These are phyloP conservation scores for Yarrowia alimentaria DNA, from an alignment of 805 yeast genomes.

Conservation along the genomic window DNA sequence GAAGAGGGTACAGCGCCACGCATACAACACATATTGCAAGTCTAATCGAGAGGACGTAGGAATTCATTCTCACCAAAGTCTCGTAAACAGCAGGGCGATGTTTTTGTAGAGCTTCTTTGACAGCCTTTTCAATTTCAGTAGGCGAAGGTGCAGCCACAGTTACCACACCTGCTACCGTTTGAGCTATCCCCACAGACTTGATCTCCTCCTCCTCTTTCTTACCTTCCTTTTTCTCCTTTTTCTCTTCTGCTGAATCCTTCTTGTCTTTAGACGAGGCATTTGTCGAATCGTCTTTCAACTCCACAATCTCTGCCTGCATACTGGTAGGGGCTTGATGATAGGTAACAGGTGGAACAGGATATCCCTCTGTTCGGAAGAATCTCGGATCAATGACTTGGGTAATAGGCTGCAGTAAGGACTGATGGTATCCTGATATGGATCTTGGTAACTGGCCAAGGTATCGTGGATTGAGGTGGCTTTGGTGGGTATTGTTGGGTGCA, in stretches of 20 bases:
- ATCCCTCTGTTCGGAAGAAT: conserved; percentile 1
- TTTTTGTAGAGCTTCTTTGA: conserved; percentile 1
- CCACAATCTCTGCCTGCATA: conserved; percentile 11
- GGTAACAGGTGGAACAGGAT: conserved; percentile 3
- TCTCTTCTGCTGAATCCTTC: no score
- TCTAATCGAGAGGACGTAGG: conserved; percentile 6
- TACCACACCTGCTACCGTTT: no score
- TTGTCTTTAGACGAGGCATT: not conserved
- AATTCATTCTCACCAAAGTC: conserved; percentile 15
- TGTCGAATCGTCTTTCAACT: conserved; percentile 4
- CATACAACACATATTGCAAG: conserved; percentile 9
- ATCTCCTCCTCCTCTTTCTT: not conserved
- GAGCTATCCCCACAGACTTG: no score
- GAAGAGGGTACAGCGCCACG: conserved; percentile 4
- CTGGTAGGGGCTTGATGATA: conserved; percentile 1
- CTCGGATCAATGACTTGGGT: conserved; percentile 3
- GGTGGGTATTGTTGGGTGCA: not conserved
- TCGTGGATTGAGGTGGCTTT: not conserved
- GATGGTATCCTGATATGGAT: not conserved
- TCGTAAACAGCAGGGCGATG: conserved; percentile 15
- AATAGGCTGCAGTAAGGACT: conserved; percentile 6
- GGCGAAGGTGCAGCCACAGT: no score
- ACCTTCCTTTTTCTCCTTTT: not conserved
- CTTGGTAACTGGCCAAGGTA: not conserved
- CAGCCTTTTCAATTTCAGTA: conserved; percentile 1